Percentiles rank a stretch among this genome's conserved stretches.
Evolutionary conservation across 2,329 filamentous ascomycete genomes (phyloP).

Genomic region (Fusarium phyllophilum): DNA sequence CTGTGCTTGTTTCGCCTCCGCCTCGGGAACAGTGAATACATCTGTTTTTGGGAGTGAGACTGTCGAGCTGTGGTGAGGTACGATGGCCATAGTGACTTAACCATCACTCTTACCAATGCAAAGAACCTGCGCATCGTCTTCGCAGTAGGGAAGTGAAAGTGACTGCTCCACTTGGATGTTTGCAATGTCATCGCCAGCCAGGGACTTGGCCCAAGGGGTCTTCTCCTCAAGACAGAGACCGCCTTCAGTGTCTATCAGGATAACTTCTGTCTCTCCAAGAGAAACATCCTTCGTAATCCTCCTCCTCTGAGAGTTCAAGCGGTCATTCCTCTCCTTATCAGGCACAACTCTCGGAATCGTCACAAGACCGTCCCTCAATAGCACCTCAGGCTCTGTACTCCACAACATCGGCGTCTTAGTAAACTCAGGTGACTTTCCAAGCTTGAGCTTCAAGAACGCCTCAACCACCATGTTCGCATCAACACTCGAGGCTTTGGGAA

Average conservation of each 20-base stretch:
- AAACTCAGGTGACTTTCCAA: neutral
- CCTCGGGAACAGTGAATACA: rapidly evolving
- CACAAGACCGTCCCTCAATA: neutral
- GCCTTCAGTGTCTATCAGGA: neutral
- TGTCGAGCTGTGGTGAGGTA: neutral
- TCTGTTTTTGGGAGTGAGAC: neutral
- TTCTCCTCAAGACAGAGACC: neutral
- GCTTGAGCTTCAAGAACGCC: slow-evolving; percentile 1
- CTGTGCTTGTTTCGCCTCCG: rapidly evolving
- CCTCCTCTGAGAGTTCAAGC: neutral
- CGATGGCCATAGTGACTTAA: neutral
- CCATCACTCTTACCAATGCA: neutral
- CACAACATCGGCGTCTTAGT: neutral
- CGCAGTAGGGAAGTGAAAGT: neutral
- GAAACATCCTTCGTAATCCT: neutral
- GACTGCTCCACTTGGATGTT: neutral
- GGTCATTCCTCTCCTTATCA: neutral
- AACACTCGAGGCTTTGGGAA: neutral
- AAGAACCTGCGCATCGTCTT: neutral
- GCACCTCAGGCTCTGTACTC: neutral
- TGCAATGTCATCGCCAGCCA: neutral
- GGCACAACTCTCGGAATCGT: neutral
- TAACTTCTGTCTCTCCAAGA: neutral
- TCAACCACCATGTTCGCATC: neutral
- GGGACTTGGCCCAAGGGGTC: neutral